Evolutionary conservation across 106 monocot genomes (phyloP).

Genomic region (Dioscorea zingiberensis): DNA sequence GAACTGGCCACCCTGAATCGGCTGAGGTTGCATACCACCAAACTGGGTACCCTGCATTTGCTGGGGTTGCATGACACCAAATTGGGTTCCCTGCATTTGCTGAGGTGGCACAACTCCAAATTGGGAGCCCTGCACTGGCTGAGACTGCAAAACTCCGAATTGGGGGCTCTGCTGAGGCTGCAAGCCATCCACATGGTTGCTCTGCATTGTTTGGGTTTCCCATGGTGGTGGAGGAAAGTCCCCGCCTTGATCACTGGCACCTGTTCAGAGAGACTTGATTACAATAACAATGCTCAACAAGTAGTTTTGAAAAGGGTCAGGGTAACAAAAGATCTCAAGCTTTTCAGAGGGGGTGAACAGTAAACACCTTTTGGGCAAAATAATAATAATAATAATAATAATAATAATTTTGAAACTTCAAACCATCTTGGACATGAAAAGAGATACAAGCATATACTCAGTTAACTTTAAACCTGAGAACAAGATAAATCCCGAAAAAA

Average conservation of each 20-base stretch:
- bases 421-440: no score
- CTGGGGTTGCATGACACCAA: constrained; percentile 8
- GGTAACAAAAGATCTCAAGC: background rate
- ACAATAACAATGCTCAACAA: no score
- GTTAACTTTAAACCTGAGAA: no score
- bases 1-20: constrained; percentile 19
- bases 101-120: constrained; percentile 10
- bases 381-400: no score
- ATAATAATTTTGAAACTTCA: no score
- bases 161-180: constrained; percentile 4
- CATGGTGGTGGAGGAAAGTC: constrained; percentile 80
- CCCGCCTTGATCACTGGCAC: constrained; percentile 34
- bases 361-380: no score
- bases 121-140: background rate
- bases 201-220: constrained; percentile 48
- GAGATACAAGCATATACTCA: no score
- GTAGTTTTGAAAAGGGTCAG: no score
- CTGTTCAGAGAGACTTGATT: constrained; percentile 10
- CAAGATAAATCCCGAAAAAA: no score
- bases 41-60: constrained; percentile 12
- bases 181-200: background rate
- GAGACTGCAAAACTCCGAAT: constrained; percentile 2
- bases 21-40: constrained; percentile 15
- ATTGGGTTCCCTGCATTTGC: constrained; percentile 1
- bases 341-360: background rate